These are phyloP conservation scores for Neurospora pannonica DNA, from an alignment of 495 filamentous ascomycete genomes.

Conservation along the genomic window DNA sequence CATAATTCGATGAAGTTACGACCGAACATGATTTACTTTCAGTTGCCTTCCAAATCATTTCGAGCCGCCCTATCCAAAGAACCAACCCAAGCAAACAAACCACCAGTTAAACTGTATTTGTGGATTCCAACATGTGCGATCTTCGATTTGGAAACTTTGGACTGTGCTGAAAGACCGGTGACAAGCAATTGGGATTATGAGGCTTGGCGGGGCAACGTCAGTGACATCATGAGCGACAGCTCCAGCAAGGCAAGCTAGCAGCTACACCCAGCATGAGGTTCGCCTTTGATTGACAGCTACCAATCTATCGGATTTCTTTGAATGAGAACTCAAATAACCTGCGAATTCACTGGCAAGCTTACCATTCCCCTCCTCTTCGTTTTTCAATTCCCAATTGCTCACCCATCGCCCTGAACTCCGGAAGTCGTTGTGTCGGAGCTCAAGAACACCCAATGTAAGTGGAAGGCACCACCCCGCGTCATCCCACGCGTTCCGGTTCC, in stretches of 20 bases:
- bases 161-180: neutral
- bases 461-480: neutral
- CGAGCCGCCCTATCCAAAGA: neutral
- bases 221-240: slow-evolving; percentile 8
- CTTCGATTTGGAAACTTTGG: neutral
- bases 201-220: neutral
- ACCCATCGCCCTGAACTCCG: neutral
- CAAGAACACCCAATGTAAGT: neutral
- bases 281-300: neutral
- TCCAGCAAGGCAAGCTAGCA: neutral
- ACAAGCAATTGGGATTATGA: neutral
- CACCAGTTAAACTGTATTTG: neutral
- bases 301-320: neutral
- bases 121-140: neutral
- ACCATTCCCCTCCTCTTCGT: neutral
- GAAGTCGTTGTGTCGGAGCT: neutral
- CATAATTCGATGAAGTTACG: neutral
- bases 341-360: neutral
- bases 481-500: neutral
- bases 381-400: neutral
- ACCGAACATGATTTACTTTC: neutral
- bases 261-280: neutral
- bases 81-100: neutral
- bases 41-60: neutral
- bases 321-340: neutral